Evolutionary conservation across 257 asterid species (phyloP), one percentile per base, ranked within the genome.

Genomic region (Nyctanthes arbortristis): DNA sequence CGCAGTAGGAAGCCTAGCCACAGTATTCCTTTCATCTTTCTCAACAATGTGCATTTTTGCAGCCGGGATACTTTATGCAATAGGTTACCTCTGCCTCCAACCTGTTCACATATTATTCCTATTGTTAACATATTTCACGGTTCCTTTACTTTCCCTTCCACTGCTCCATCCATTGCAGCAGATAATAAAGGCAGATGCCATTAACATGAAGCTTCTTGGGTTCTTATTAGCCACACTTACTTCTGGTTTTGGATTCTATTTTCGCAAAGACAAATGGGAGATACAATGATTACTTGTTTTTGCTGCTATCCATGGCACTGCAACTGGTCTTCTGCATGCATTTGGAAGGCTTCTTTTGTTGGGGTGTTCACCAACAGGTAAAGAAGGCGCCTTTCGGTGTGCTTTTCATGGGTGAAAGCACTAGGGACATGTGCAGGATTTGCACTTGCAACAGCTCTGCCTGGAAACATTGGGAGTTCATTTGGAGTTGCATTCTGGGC

Each of bases 191-290:
- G 80, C 85, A 0, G 96, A 89, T 45, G 96, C 96, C 2, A 89
- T 88, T 77, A 92, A 92, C 85, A 86, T 92, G 96, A 96, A 92
- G 79, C 91, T 92, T 69, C 80, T 92, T 4, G 98, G 96, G 0
- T 81, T 92, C 74, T 57, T 89, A 35, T 74, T 92, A 13, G 82
- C 96, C 11, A 73, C 84, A 18, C 3, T 88, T 16, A 84, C 92
- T 12, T 84, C 97, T 4, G 96, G 97, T 13, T 89, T 84, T 7
- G 98, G 95, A 33, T 88, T 88, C 81, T 89, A 92, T 31, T 89
- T 82, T 39, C 59, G 77, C 78, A 49, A 71, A 64, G 40, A 69
- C 4, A 47, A 61, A 40, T 92, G 98, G 98, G 70, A 67, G 8
- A 73, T 13, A 16, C 16, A 70, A 43, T 82, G 79, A 56, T 24